phyloP scores from a whole-genome alignment of 805 yeast species.

The Sugiyamaella mastotermitis region DNA sequence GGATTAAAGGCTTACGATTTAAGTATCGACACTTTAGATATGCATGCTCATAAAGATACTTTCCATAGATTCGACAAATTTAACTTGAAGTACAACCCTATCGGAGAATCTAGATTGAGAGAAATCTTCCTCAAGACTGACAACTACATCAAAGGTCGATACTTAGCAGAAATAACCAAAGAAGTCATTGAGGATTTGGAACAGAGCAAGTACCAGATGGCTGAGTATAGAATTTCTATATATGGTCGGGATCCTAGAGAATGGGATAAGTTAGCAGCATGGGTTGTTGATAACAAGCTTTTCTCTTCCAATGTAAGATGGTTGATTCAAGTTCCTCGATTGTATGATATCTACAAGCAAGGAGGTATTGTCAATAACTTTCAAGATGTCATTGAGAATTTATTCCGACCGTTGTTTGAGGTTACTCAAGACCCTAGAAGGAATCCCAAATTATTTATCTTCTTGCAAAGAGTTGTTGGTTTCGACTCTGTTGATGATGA shows the following conservation, averaged over 20 bases:
- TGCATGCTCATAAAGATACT: constrained; percentile 99
- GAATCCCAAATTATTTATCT: constrained; percentile 87
- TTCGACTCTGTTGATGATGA: constrained; percentile 99
- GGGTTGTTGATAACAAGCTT: constrained; percentile 92
- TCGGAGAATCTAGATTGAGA: constrained; percentile 95
- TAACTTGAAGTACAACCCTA: constrained; percentile 93
- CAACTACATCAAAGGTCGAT: constrained; percentile 80
- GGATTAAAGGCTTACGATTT: constrained; percentile 90
- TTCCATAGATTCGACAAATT: constrained; percentile 97
- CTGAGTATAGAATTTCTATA: constrained; percentile 89
- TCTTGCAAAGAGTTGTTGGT: constrained; percentile 91
- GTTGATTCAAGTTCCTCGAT: constrained; percentile 92
- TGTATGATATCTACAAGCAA: constrained; percentile 82
- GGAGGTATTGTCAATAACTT: constrained; percentile 64
- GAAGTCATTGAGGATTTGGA: constrained; percentile 95
- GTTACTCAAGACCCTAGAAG: constrained; percentile 77
- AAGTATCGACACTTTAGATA: constrained; percentile 93
- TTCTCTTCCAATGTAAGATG: constrained; percentile 93
- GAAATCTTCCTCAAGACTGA: constrained; percentile 96
- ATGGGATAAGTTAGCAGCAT: constrained; percentile 92
- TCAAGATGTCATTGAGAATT: constrained; percentile 68
- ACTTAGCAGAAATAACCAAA: constrained; percentile 86
- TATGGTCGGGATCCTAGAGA: constrained; percentile 87
- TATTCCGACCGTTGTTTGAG: constrained; percentile 85
- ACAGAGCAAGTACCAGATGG: constrained; percentile 93